These are phyloP conservation scores for Passiflora organensis DNA, from an alignment of 345 rosid genomes.

Conservation along the genomic window DNA sequence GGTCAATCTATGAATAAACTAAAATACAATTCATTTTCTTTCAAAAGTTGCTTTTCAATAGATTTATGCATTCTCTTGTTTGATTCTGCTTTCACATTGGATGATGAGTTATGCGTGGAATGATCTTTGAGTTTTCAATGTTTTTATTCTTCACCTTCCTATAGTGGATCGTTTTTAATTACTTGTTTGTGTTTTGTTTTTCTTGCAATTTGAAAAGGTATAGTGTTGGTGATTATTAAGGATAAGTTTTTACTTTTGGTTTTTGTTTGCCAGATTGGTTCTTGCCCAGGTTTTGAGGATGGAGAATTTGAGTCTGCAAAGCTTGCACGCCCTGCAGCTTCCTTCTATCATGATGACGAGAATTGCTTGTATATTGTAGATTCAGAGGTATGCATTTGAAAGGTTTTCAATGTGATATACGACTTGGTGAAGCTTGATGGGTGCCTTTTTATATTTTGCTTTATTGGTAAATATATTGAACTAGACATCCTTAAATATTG, in stretches of 20 bases:
- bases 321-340: conserved; percentile 74
- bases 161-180: background rate
- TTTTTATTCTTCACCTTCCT: background rate
- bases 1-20: too few relatives aligned
- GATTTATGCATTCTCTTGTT: too few relatives aligned
- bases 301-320: conserved; percentile 87
- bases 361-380: conserved; percentile 84
- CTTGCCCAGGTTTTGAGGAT: conserved; percentile 95
- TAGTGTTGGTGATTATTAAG: too few relatives aligned
- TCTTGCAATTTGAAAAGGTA: conserved; percentile 7
- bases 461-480: too few relatives aligned
- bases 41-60: too few relatives aligned
- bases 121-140: background rate
- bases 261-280: conserved; percentile 81
- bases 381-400: conserved; percentile 61
- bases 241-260: background rate
- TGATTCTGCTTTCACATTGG: too few relatives aligned
- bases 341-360: conserved; percentile 57
- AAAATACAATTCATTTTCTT: too few relatives aligned
- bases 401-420: conserved; percentile 9
- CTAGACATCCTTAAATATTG: too few relatives aligned
- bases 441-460: too few relatives aligned
- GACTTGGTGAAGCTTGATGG: too few relatives aligned
- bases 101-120: background rate
- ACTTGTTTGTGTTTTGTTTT: background rate